Evolutionary conservation across 208 protist species (phyloP).

Genomic region (Leptomonas pyrrhocoris): DNA sequence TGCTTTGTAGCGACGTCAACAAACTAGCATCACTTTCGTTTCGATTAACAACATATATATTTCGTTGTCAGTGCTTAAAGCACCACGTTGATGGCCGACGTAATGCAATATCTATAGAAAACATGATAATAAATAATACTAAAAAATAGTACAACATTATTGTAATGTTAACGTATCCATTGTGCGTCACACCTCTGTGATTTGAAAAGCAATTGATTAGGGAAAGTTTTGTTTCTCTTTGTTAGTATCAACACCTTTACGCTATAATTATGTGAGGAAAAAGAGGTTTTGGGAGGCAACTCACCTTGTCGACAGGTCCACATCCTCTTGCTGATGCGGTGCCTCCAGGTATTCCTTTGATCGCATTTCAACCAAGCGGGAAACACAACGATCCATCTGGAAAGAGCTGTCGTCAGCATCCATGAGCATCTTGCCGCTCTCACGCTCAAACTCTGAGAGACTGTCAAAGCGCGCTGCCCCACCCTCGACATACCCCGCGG

Average conservation of each 20-base stretch:
- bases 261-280: not conserved
- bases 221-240: not conserved
- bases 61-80: no score
- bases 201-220: no score
- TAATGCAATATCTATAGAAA: no score
- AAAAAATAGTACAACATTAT: no score
- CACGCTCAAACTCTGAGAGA: conserved; percentile 71
- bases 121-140: no score
- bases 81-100: no score
- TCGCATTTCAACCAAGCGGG: conserved; percentile 88
- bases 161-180: no score
- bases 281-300: not conserved
- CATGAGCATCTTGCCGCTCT: conserved; percentile 73
- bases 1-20: not conserved
- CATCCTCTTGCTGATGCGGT: conserved; percentile 48
- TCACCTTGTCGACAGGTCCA: conserved; percentile 31
- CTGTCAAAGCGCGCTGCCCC: conserved; percentile 41
- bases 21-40: no score
- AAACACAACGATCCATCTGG: conserved; percentile 88
- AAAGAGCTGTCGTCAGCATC: conserved; percentile 73
- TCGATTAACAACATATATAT: no score
- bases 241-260: conserved; percentile 6
- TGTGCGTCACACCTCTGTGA: no score
- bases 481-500: conserved; percentile 21
- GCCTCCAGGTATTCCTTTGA: conserved; percentile 81